Base-by-base conservation (phyloP, 1,284 basidiomycete genomes). In the Apiotrichum siamense region DNA sequence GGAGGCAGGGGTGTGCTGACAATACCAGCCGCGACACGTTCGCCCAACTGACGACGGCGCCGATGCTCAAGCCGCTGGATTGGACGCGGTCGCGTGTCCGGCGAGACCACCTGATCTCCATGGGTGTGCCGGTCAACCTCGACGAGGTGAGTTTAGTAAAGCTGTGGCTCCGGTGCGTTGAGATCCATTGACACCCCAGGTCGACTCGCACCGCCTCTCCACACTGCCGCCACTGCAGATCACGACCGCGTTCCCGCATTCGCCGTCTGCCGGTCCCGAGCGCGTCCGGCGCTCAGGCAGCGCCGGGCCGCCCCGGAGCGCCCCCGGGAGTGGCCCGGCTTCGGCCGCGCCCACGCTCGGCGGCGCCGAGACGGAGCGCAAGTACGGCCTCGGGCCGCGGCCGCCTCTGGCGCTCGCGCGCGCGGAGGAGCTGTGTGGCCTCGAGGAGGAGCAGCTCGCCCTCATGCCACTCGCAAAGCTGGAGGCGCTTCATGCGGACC, bases 91-190 rank as follows among this genome's bases (percentile, higher is more conserved):
- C 89, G 44, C 81, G 86, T 40, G 88, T 88, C 63, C 81, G 91
- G 50, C 78, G 89, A 44, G 87, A 91, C 64, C 88, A 94, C 62
- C 78, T 96, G 37, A 90, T 93, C 56, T 77, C 87, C 13, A 81
- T 96, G 33, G 91, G 92, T 31, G 84, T 96, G 43, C 91, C 91
- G 4, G 86, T 96, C 44, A 94, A 94, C 67, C 78, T 94, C 6
- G 91, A 96, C 68, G 91, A 96, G 76, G 83, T 92, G 18, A 75
- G 38, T 26, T 12, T 17, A 13, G 7, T 12, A 17, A 40, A 20
- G 67, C 58, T 24, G 24, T 21, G 18, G 7, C 66, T 9, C 7
- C 18, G 20, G 23, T 20, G 15, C 5, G 20, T 24, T 40, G 68
- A n/a, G n/a, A n/a, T n/a, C n/a, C n/a, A n/a, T n/a, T n/a, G n/a